phyloP scores from a whole-genome alignment of 2,329 filamentous ascomycete species.

The Epichloe coenophiala region DNA sequence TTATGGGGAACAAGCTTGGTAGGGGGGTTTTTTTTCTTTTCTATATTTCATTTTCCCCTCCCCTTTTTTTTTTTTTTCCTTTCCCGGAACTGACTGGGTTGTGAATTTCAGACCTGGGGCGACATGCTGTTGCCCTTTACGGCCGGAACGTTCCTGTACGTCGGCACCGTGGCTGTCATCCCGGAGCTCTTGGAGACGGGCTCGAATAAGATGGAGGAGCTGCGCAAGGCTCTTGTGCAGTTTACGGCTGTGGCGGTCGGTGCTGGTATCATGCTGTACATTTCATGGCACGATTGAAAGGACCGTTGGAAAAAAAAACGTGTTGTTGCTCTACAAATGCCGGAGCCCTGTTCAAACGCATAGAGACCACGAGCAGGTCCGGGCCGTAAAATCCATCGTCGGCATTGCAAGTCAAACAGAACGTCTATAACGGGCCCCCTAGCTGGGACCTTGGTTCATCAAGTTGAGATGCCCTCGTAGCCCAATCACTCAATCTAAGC shows the following conservation, averaged over 20 bases:
- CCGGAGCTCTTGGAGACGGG: constrained; percentile 89
- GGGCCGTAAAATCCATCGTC: too few species aligned
- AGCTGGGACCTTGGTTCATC: too few species aligned
- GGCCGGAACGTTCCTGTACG: constrained; percentile 89
- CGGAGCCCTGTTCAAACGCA: too few species aligned
- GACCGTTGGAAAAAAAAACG: too few species aligned
- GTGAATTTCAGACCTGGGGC: constrained; percentile 47
- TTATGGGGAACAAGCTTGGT: constrained; percentile 72
- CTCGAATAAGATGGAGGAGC: constrained; percentile 57
- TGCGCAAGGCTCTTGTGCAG: constrained; percentile 70
- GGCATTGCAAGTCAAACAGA: too few species aligned
- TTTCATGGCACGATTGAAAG: constrained; percentile 43
- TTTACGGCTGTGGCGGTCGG: constrained; percentile 76
- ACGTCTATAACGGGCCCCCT: too few species aligned
- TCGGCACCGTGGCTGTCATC: constrained; percentile 89
- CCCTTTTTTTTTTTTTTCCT: not conserved
- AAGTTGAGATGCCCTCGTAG: too few species aligned
- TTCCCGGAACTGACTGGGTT: not conserved
- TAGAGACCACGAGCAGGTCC: too few species aligned
- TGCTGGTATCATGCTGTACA: constrained; percentile 83
- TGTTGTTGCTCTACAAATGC: too few species aligned
- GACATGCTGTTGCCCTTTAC: constrained; percentile 92
- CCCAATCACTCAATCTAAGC: too few species aligned
- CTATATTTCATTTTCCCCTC: not conserved
- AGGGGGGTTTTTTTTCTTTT: not conserved